These are phyloP conservation scores for Actinomortierella wolfii DNA, from an alignment of 371 early-diverging fungal species.

Conservation along the genomic window DNA sequence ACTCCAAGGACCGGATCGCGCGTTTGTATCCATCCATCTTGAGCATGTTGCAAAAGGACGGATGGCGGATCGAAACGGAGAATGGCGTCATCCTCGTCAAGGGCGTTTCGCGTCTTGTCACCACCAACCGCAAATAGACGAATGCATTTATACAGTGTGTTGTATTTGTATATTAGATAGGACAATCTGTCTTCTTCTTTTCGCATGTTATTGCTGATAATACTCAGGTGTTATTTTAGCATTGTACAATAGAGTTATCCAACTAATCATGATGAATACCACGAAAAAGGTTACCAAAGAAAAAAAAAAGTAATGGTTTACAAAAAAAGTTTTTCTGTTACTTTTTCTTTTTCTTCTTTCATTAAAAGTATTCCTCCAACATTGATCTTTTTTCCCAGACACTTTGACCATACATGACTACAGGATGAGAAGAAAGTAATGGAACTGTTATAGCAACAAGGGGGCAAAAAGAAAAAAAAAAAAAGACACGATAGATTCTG, in stretches of 20 bases:
- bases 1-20: slow-evolving; percentile 61
- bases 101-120: slow-evolving; percentile 22
- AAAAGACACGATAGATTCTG: too few species aligned
- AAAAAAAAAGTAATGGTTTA: background rate
- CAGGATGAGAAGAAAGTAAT: background rate
- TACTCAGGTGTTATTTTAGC: background rate
- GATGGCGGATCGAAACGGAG: slow-evolving; percentile 61
- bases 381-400: too few species aligned
- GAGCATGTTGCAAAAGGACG: slow-evolving; percentile 53
- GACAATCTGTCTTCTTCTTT: background rate
- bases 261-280: too few species aligned
- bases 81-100: slow-evolving; percentile 54
- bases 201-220: background rate
- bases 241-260: too few species aligned
- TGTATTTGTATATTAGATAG: background rate
- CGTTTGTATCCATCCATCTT: slow-evolving; percentile 60
- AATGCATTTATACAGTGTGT: slow-evolving; percentile 11
- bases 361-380: too few species aligned
- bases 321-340: slow-evolving; percentile 4
- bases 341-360: slow-evolving; percentile 4
- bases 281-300: too few species aligned
- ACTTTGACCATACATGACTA: background rate
- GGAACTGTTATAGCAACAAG: background rate
- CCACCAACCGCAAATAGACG: too few species aligned
- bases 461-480: background rate